These are phyloP conservation scores for Alnus rubra DNA, from an alignment of 306 rosid genomes.

Conservation along the genomic window DNA sequence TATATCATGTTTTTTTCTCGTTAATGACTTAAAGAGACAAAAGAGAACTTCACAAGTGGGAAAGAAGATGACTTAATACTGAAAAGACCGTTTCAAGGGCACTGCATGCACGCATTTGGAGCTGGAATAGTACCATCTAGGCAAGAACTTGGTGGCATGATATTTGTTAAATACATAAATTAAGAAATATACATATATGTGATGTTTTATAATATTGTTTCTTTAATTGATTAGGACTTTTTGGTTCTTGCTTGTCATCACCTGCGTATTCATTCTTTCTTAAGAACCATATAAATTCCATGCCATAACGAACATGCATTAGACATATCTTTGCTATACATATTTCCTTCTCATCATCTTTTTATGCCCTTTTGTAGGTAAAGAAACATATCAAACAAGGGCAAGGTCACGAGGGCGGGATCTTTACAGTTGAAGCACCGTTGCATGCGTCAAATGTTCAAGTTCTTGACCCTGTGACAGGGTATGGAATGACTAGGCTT, in stretches of 20 bases:
- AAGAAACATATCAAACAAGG: conserved; percentile 97
- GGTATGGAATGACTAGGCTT: conserved; percentile 41
- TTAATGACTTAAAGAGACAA: background rate
- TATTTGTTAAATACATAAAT: background rate
- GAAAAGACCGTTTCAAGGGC: too few relatives aligned
- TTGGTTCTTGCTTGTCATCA: background rate
- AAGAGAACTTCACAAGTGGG: background rate
- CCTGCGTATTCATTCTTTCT: too few relatives aligned
- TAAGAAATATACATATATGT: background rate
- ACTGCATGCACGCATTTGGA: background rate
- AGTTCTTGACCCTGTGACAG: conserved; percentile 80
- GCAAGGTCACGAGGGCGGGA: conserved; percentile 97
- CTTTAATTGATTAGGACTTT: background rate
- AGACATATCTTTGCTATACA: background rate
- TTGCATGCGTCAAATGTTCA: conserved; percentile 88
- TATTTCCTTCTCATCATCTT: background rate
- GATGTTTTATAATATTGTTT: background rate
- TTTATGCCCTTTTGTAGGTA: conserved; percentile 42
- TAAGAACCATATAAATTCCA: background rate
- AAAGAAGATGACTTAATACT: background rate
- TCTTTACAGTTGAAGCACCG: conserved; percentile 92
- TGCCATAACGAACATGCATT: background rate
- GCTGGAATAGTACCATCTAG: background rate
- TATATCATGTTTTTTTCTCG: background rate
- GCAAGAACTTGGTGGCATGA: background rate